Base-by-base conservation (phyloP, 305 asterid genomes). In the Andrographis paniculata region DNA sequence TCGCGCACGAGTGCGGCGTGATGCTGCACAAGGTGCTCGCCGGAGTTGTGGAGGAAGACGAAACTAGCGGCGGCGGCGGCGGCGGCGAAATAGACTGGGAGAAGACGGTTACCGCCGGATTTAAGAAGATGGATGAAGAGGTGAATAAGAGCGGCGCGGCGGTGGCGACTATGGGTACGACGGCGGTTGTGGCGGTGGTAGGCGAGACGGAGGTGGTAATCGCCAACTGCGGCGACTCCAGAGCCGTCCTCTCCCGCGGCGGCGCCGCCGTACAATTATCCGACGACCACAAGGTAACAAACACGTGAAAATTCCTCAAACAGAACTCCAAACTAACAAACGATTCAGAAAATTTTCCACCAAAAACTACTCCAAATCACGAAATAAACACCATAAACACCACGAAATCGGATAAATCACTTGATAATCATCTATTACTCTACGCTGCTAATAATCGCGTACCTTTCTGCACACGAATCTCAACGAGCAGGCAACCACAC, bases 161-260 rank as follows among this genome's bases (percentile, higher is more conserved):
- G 17, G 73, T 69, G 58, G 81, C 69, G 51, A 64, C 76, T 22
- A 59, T 65, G 52, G 92, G 94, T 5, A 68, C 92, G n/a, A 84
- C 94, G 0, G 94, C 94, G 2, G 79, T 77, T 21, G 92, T 84
- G 42, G 87, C 81, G 51, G 78, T 80, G 64, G 76, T 80, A 0
- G 87, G 88, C 24, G 76, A 60, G 57, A 75, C 68, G 27, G 83
- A 62, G 65, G 55, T 84, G 46, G 79, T 78, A 55, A 78, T 77
- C 13, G 82, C 77, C 0, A 74, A 67, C 46, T 84, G 92, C 56
- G 94, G 92, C 2, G 95, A 78, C 51, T 72, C 81, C 0, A 76
- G 86, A 62, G 93, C 74, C 16, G 94, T 84, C 50, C 59, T 84
- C 10, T 76, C 67, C 0, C 75, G 89, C 1, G 82, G 69, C 9